phyloP scores from a whole-genome alignment of 495 filamentous ascomycete species.

The Penicillium atrosanguineum region DNA sequence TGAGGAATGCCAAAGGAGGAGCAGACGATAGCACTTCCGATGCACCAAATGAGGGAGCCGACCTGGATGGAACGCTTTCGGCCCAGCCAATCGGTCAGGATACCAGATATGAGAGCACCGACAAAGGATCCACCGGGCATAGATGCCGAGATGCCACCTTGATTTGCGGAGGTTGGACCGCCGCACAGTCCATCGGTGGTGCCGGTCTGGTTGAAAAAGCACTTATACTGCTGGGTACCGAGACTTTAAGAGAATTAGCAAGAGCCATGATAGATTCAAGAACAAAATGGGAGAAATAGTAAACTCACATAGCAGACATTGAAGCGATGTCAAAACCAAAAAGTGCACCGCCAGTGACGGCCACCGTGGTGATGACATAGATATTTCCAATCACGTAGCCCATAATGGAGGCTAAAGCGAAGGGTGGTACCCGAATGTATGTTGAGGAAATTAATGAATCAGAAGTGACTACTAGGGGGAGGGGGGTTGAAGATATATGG shows the following conservation, averaged over 20 bases:
- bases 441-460: neutral
- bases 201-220: constrained; percentile 57
- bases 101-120: constrained; percentile 62
- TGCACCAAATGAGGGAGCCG: constrained; percentile 59
- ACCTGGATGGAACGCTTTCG: constrained; percentile 63
- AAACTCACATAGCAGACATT: constrained; percentile 63
- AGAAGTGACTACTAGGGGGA: neutral
- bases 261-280: neutral
- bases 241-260: constrained; percentile 18
- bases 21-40: constrained; percentile 65
- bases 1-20: constrained; percentile 71
- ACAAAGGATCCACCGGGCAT: constrained; percentile 75
- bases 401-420: constrained; percentile 10
- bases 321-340: constrained; percentile 75
- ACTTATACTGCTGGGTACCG: constrained; percentile 51
- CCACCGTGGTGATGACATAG: constrained; percentile 30
- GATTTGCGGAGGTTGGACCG: constrained; percentile 46
- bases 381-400: constrained; percentile 28
- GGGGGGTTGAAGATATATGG: neutral
- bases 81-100: constrained; percentile 62
- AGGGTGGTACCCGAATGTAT: neutral
- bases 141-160: constrained; percentile 60
- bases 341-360: constrained; percentile 54
- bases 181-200: constrained; percentile 33
- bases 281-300: too few species aligned